These are phyloP conservation scores for Phaffia tasmanica DNA, from an alignment of 768 basidiomycete genomes.

Conservation along the genomic window DNA sequence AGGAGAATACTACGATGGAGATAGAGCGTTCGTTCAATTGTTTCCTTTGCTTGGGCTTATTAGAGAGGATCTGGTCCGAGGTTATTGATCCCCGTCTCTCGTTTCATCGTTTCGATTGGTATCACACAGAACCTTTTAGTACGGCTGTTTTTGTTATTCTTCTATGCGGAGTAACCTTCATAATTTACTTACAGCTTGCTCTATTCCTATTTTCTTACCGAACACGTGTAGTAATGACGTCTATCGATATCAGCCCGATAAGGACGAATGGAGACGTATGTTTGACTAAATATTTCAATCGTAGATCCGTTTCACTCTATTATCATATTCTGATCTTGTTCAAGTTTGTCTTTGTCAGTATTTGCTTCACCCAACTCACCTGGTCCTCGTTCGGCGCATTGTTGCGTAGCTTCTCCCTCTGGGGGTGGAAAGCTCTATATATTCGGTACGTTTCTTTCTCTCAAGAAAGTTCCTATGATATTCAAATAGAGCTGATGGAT, in stretches of 20 bases:
- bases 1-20: constrained; percentile 49
- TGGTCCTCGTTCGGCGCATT: constrained; percentile 77
- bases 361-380: constrained; percentile 76
- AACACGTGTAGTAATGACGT: constrained; percentile 61
- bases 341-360: constrained; percentile 49
- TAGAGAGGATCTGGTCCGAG: background rate
- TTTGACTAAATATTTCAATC: background rate
- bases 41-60: background rate
- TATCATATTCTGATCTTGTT: background rate
- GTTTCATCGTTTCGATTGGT: background rate
- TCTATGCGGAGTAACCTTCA: too few relatives aligned
- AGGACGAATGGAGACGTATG: constrained; percentile 36
- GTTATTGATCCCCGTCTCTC: background rate
- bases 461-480: background rate
- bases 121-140: constrained; percentile 28
- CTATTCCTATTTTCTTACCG: background rate
- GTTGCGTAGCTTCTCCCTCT: constrained; percentile 57
- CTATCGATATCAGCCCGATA: constrained; percentile 74
- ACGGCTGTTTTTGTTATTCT: background rate
- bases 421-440: constrained; percentile 80
- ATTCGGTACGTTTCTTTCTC: constrained; percentile 48
- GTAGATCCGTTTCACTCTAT: background rate
- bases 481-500: background rate
- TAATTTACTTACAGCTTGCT: too few relatives aligned
- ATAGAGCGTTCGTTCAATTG: constrained; percentile 49